Conservation (phyloP, 441 rosid genomes). For the Populus hybrid region DNA sequence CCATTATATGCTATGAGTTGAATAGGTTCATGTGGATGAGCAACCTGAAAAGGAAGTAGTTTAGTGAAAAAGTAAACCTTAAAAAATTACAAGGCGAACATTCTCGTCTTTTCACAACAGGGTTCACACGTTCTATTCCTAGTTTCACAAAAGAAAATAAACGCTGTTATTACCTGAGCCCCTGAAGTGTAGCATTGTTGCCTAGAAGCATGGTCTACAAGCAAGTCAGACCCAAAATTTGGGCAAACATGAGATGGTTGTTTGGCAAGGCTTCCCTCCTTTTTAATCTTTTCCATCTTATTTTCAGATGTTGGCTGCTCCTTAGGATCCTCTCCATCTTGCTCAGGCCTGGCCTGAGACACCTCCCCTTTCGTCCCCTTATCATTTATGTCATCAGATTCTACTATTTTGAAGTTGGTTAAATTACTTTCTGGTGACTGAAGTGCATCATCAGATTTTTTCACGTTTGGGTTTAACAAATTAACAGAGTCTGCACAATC, state of each 20-base stretch:
- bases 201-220: conserved; percentile 19
- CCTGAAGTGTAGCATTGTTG: conserved; percentile 16
- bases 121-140: background rate
- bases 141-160: conserved; percentile 6
- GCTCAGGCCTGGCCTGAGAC: conserved; percentile 8
- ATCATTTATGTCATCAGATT: conserved; percentile 17
- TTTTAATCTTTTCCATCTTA: conserved; percentile 5
- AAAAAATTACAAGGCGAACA: background rate
- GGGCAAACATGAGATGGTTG: conserved; percentile 17
- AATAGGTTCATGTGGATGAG: conserved; percentile 19
- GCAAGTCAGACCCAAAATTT: conserved; percentile 18
- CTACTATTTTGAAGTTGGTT: conserved; percentile 4
- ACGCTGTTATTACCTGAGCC: conserved; percentile 32
- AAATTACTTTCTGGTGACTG: conserved; percentile 21
- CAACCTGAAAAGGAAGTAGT: conserved; percentile 17
- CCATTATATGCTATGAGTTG: conserved; percentile 17
- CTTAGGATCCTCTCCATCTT: conserved; percentile 17
- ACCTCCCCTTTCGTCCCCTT: conserved; percentile 10
- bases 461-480: conserved; percentile 10
- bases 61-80: conserved; percentile 14
- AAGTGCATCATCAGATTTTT: conserved; percentile 15
- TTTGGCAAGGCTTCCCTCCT: conserved; percentile 10
- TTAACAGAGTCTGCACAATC: conserved; percentile 30
- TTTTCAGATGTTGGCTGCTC: conserved; percentile 18
- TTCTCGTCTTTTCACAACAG: conserved; percentile 5